These are phyloP conservation scores for Botrytis fragariae DNA, from an alignment of 2,329 filamentous ascomycete species.

Conservation along the genomic window DNA sequence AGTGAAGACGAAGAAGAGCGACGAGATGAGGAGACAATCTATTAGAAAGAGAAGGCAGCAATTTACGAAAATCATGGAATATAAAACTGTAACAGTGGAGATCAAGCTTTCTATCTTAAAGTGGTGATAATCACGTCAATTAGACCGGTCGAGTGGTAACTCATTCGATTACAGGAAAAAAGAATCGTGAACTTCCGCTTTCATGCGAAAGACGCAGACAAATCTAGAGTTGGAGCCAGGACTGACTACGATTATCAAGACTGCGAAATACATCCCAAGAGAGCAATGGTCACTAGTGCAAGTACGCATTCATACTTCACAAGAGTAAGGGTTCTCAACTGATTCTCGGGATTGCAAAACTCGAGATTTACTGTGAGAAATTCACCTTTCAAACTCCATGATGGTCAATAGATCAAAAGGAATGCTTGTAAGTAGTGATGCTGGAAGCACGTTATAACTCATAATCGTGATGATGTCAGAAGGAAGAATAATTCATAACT, in stretches of 20 bases:
- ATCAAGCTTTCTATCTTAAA: neutral
- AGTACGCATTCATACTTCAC: neutral
- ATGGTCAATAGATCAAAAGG: neutral
- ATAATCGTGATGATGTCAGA: no score
- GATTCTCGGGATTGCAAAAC: neutral
- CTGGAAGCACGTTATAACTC: no score
- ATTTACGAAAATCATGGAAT: no score
- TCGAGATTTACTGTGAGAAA: neutral
- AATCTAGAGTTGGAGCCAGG: neutral
- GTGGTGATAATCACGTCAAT: neutral
- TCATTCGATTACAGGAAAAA: neutral
- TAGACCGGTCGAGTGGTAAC: neutral
- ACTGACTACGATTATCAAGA: no score
- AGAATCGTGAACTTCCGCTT: neutral
- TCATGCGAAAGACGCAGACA: neutral
- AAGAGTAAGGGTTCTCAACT: no score
- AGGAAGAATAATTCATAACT: neutral
- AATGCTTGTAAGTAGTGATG: neutral
- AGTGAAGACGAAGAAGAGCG: no score
- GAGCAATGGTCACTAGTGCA: neutral
- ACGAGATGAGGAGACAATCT: no score
- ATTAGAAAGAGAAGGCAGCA: no score
- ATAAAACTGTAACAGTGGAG: neutral
- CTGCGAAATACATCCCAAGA: neutral
- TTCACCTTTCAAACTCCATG: neutral